phyloP scores from a whole-genome alignment of 2,329 filamentous ascomycete species.

The Aaosphaeria arxii region DNA sequence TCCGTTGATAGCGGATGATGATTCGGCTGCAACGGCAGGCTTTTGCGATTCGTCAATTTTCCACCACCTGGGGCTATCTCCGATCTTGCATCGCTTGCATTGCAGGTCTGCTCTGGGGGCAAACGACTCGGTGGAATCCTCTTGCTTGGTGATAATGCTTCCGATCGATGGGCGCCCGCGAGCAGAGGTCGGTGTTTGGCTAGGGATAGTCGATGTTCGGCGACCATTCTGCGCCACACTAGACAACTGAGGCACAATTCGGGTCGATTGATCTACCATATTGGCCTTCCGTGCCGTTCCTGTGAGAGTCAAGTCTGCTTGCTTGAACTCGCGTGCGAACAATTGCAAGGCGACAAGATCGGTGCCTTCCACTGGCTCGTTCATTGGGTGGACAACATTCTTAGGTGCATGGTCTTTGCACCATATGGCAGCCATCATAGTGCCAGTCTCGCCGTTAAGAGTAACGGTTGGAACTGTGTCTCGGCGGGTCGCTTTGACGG shows the following conservation, averaged over 20 bases:
- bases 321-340: conserved; percentile 87
- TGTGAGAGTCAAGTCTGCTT: conserved; percentile 85
- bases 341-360: conserved; percentile 79
- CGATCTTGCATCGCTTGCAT: conserved; percentile 52
- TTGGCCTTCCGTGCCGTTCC: conserved; percentile 93
- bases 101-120: conserved; percentile 30
- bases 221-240: conserved; percentile 28
- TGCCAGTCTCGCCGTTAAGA: conserved; percentile 75
- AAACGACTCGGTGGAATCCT: conserved; percentile 30
- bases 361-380: conserved; percentile 69
- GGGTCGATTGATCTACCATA: conserved; percentile 65
- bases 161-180: conserved; percentile 34
- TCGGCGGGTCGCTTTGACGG: conserved; percentile 82
- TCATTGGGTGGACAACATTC: conserved; percentile 71
- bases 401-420: conserved; percentile 82
- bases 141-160: conserved; percentile 34
- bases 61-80: conserved; percentile 66
- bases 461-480: conserved; percentile 79
- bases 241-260: conserved; percentile 34
- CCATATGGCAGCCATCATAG: conserved; percentile 83
- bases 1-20: conserved; percentile 18
- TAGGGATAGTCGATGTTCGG: conserved; percentile 39
- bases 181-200: conserved; percentile 31
- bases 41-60: conserved; percentile 21
- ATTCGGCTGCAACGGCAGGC: conserved; percentile 16